Base-by-base conservation (phyloP, 2,329 filamentous ascomycete species). In the Arthroderma sp. region DNA sequence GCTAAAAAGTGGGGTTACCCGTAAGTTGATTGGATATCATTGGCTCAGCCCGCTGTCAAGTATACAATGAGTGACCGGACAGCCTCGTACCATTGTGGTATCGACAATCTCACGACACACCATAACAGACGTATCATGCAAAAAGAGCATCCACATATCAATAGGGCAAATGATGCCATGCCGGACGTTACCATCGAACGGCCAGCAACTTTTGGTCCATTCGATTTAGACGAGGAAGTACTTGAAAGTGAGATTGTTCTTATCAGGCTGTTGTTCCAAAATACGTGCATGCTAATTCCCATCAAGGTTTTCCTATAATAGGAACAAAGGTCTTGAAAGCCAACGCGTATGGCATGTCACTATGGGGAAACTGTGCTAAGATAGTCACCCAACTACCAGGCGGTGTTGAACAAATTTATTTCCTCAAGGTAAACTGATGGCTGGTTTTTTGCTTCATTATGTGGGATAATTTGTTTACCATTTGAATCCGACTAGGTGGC, bases 321-420 rank as follows among this genome's bases (percentile, higher is more conserved):
- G 43, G 44, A 3, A 43, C 47, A 22, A 46, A 40, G 32, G 40
- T 49, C 8, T 30, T 46, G 6, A 43, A 43, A 8, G 33, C 44
- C 30, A 29, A 40, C n/a, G 29, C 36, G n/a, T 46, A 46, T 43
- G 47, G 47, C 9, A 43, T 36, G 43, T 49, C 47, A 27, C 33
- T 43, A 5, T 49, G 47, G 47, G 44, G 40, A 9, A 11, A 40
- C 28, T 43, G 39, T 36, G 40, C 47, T 10, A 40, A 46, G 27
- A 40, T 49, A 27, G 28, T 22, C 27, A 42, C 40, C 7, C 31
- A 30, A 30, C 29, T 49, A 0, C 44, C 43, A 1, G 38, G 15
- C 34, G 43, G 43, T 7, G 34, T 33, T 10, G 36, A 15, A 30
- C 36, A 46, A 40, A 42, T 43, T 10, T 49, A 49, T 36, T 49